phyloP scores from a whole-genome alignment of 352 stramenopile genomes.

The Globisporangium yorkense region DNA sequence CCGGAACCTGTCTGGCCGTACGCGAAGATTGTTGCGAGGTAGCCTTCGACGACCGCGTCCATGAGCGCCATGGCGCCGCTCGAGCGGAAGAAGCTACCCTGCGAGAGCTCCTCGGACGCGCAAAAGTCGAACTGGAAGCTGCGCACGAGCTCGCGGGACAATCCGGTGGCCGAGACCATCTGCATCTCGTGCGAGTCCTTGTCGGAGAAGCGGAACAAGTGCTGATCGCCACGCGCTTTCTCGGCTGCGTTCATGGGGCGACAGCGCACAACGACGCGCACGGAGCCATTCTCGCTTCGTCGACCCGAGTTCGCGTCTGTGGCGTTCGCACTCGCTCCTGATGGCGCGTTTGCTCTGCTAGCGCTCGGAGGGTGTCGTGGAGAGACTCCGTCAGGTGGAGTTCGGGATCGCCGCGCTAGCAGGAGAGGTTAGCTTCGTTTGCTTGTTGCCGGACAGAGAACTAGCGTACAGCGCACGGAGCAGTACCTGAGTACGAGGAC shows the following conservation, averaged over 20 bases:
- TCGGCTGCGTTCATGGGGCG: constrained; percentile 55
- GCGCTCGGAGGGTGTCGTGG: background rate
- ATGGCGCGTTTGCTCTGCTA: background rate
- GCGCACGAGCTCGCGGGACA: constrained; percentile 55
- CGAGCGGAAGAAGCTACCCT: constrained; percentile 55
- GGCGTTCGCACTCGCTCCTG: background rate
- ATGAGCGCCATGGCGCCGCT: constrained; percentile 55
- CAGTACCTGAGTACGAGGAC: constrained; percentile 1
- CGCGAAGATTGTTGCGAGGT: constrained; percentile 61
- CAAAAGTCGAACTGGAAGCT: constrained; percentile 78
- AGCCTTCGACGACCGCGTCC: constrained; percentile 63
- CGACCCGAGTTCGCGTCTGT: background rate
- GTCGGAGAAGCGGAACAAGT: constrained; percentile 44
- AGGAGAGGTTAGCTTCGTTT: background rate
- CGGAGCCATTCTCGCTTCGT: constrained; percentile 16
- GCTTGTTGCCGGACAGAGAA: background rate
- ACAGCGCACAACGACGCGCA: constrained; percentile 60
- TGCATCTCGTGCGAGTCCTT: constrained; percentile 50
- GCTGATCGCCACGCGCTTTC: constrained; percentile 35
- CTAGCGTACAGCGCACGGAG: background rate
- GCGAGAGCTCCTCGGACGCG: constrained; percentile 50
- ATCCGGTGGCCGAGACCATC: constrained; percentile 34
- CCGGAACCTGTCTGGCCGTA: constrained; percentile 66
- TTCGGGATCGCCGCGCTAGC: constrained; percentile 6
- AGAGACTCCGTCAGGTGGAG: constrained; percentile 2